These are phyloP conservation scores for Rutstroemia sydowiana DNA, from an alignment of 2,329 filamentous ascomycete species.

Conservation along the genomic window DNA sequence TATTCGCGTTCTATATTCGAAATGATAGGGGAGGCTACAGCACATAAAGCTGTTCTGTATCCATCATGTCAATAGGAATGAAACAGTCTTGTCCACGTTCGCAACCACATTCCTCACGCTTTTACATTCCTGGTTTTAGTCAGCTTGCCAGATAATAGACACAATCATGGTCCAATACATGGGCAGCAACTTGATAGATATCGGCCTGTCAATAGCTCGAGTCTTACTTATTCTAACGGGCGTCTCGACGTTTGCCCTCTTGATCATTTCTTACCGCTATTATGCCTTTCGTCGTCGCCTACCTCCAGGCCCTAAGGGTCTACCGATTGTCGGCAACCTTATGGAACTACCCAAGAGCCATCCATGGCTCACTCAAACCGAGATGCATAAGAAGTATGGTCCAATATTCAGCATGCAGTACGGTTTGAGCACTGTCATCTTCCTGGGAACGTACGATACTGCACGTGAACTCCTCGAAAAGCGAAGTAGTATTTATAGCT, in stretches of 20 bases:
- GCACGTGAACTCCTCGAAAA: constrained; percentile 39
- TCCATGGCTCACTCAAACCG: constrained; percentile 18
- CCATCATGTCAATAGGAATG: too few species aligned
- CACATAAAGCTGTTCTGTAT: too few species aligned
- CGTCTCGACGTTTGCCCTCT: not conserved
- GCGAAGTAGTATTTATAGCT: constrained; percentile 38
- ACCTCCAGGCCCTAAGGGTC: constrained; percentile 21
- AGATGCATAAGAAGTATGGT: constrained; percentile 23
- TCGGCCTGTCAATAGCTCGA: not conserved
- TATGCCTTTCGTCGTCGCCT: constrained; percentile 5
- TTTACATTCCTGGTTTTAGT: too few species aligned
- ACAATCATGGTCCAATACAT: not conserved
- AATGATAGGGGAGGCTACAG: too few species aligned
- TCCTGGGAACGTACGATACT: constrained; percentile 37
- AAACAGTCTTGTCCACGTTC: too few species aligned
- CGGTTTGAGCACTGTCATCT: constrained; percentile 30
- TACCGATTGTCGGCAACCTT: constrained; percentile 22
- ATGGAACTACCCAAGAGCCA: constrained; percentile 16
- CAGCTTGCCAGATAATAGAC: too few species aligned
- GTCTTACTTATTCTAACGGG: not conserved
- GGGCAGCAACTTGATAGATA: not conserved
- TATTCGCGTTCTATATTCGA: too few species aligned
- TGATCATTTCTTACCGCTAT: not conserved
- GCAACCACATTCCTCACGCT: too few species aligned
- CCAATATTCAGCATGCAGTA: constrained; percentile 18